A percentile compares a stretch with the other conserved stretches of the same genome.
Conservation (phyloP, 345 rosid genomes). For the Hibiscus syriacus region DNA sequence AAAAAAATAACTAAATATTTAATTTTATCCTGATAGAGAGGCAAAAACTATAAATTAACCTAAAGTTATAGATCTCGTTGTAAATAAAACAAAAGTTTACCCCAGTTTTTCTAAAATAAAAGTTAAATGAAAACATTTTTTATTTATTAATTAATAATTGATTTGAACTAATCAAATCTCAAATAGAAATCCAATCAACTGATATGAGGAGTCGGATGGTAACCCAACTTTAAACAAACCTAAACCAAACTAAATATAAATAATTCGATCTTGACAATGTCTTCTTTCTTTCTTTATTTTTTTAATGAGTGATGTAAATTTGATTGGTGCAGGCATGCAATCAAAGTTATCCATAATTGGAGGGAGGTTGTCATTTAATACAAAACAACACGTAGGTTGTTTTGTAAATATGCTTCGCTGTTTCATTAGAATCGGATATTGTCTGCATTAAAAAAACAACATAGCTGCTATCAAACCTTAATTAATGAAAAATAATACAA, state of each 20-base stretch:
- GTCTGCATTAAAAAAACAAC: not conserved
- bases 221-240: not conserved
- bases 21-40: no score
- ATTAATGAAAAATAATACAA: conserved; percentile 3
- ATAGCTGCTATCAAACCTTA: conserved; percentile 11
- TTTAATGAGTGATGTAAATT: not conserved
- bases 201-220: not conserved
- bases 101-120: no score
- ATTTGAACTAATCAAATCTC: not conserved
- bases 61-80: no score
- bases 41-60: no score
- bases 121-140: not conserved
- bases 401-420: not conserved
- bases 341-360: conserved; percentile 16
- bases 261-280: not conserved
- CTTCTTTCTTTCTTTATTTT: not conserved
- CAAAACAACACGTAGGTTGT: conserved; percentile 6
- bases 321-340: conserved; percentile 5
- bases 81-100: no score
- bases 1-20: no score
- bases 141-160: not conserved
- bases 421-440: not conserved
- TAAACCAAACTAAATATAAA: not conserved
- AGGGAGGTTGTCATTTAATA: conserved; percentile 2
- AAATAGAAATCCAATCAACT: no score